A percentile compares a stretch with the other conserved stretches of the same genome.
These are phyloP conservation scores for Podospora sp. DNA, from an alignment of 495 filamentous ascomycete species.

Conservation along the genomic window DNA sequence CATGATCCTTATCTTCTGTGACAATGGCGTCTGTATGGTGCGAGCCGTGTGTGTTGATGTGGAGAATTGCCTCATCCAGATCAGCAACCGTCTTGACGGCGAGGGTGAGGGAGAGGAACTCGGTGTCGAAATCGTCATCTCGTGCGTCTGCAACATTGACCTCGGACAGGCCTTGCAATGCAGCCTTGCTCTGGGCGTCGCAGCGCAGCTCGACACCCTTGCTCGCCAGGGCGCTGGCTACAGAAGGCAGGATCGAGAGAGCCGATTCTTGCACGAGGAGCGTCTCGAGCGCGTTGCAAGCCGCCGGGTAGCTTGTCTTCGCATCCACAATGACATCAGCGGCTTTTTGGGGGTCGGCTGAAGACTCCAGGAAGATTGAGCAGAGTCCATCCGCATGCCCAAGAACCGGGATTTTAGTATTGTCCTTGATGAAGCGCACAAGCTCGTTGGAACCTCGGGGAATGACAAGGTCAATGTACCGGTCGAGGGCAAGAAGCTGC, in stretches of 20 bases:
- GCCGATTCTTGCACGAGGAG: slow-evolving; percentile 78
- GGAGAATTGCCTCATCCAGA: slow-evolving; percentile 71
- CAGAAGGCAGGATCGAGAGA: slow-evolving; percentile 69
- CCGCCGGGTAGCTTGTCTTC: slow-evolving; percentile 93
- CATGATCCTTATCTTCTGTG: slow-evolving; percentile 64
- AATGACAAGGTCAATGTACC: slow-evolving; percentile 91
- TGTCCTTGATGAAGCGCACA: slow-evolving; percentile 83
- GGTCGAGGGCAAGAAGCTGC: slow-evolving; percentile 78
- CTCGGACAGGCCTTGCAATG: slow-evolving; percentile 46
- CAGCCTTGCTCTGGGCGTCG: slow-evolving; percentile 66
- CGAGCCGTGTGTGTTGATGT: slow-evolving; percentile 90
- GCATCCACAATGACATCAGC: slow-evolving; percentile 83
- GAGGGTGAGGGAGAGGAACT: slow-evolving; percentile 84
- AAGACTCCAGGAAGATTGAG: slow-evolving; percentile 80
- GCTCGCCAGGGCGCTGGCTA: slow-evolving; percentile 69
- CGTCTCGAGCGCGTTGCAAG: slow-evolving; percentile 91
- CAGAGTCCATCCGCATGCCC: slow-evolving; percentile 97
- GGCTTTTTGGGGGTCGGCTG: slow-evolving; percentile 72
- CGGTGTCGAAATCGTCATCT: slow-evolving; percentile 77
- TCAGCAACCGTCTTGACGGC: slow-evolving; percentile 77
- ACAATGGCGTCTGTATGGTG: slow-evolving; percentile 95
- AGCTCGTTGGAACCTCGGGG: slow-evolving; percentile 92
- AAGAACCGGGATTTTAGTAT: slow-evolving; percentile 92
- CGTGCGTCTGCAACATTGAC: slow-evolving; percentile 60
- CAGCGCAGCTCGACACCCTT: slow-evolving; percentile 86